Percentiles rank a stretch among this genome's conserved stretches.
Conservation (phyloP, 345 rosid species). For the Lepidium aucheri region DNA sequence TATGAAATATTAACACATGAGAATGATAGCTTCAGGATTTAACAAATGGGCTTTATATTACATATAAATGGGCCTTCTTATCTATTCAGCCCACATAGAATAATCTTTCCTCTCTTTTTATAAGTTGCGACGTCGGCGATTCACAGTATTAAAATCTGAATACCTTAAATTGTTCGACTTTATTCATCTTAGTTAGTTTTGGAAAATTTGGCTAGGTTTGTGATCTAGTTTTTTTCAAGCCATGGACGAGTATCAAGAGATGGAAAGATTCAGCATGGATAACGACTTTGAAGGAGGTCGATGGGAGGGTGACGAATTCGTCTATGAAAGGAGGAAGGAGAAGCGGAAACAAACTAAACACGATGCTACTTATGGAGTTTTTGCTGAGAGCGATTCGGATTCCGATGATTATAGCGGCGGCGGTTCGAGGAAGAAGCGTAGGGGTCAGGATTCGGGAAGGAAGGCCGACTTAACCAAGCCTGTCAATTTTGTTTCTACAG, state of each 20-base stretch:
- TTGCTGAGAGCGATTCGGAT: slow-evolving; percentile 53
- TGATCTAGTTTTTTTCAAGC: background rate
- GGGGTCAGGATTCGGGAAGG: slow-evolving; percentile 41
- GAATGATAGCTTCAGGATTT: background rate
- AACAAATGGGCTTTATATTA: background rate
- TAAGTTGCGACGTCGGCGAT: slow-evolving; percentile 20
- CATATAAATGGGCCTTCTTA: background rate
- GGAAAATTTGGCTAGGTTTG: background rate
- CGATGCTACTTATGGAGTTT: slow-evolving; percentile 58
- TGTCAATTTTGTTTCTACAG: slow-evolving; percentile 67
- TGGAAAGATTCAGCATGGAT: slow-evolving; percentile 78
- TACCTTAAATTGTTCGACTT: background rate
- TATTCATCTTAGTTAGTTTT: background rate
- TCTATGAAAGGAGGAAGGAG: slow-evolving; percentile 50
- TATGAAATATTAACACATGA: background rate
- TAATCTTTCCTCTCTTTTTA: background rate
- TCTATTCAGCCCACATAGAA: background rate
- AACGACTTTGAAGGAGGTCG: slow-evolving; percentile 80
- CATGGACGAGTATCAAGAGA: slow-evolving; percentile 84
- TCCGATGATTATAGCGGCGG: slow-evolving; percentile 40
- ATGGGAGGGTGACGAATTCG: slow-evolving; percentile 68
- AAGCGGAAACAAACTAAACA: slow-evolving; percentile 67
- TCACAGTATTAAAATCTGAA: too few relatives aligned
- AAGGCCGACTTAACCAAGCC: slow-evolving; percentile 67
- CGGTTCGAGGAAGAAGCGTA: slow-evolving; percentile 47